phyloP scores from a whole-genome alignment of 139 green algal species.

The Coelastrella sp. region DNA sequence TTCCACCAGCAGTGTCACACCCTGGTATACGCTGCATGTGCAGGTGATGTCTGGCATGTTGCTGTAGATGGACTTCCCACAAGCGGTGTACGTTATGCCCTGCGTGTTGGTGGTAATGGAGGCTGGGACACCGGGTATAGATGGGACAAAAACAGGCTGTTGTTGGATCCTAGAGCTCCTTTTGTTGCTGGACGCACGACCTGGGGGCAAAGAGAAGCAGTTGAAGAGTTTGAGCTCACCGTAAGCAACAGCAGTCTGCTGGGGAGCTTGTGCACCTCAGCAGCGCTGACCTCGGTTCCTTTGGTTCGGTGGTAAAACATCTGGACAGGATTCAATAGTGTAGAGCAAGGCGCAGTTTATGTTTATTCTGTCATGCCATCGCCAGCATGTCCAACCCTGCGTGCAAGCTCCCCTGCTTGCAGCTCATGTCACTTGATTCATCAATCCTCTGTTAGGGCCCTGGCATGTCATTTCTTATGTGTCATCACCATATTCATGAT shows the following conservation, averaged over 20 bases:
- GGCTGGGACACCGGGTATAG: slow-evolving; percentile 84
- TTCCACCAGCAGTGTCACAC: background rate
- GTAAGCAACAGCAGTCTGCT: slow-evolving; percentile 51
- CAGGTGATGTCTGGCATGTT: slow-evolving; percentile 82
- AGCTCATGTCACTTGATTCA: no score
- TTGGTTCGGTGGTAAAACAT: no score
- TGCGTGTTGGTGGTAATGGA: slow-evolving; percentile 73
- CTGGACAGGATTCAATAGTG: no score
- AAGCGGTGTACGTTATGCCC: slow-evolving; percentile 81
- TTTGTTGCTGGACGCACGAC: slow-evolving; percentile 72
- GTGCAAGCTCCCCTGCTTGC: no score
- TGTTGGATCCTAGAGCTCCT: slow-evolving; percentile 91
- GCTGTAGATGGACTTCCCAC: slow-evolving; percentile 72
- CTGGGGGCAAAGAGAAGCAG: slow-evolving; percentile 83
- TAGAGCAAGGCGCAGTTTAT: no score
- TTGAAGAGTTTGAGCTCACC: slow-evolving; percentile 81
- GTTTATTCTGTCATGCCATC: no score
- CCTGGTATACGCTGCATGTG: background rate
- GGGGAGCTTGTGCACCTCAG: no score
- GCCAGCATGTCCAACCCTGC: no score
- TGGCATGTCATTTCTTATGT: no score
- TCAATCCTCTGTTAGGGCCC: no score
- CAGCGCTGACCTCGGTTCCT: no score
- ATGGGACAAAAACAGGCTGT: slow-evolving; percentile 75
- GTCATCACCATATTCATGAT: no score